Evolutionary conservation across 805 yeast genomes (phyloP).

Genomic region (Pichia nakasei): DNA sequence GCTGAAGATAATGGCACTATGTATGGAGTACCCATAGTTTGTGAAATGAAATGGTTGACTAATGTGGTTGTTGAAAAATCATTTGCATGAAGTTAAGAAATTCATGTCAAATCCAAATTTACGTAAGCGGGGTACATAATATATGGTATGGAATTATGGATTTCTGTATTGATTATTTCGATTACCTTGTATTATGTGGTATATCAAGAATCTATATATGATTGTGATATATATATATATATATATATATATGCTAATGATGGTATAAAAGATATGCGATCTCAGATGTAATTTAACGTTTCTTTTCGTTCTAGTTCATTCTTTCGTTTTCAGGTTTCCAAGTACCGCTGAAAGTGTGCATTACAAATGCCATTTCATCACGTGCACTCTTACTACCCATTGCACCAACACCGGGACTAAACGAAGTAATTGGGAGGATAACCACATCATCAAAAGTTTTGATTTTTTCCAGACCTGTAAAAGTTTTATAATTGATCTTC

Average conservation of each 20-base stretch:
- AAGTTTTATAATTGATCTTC: slow-evolving; percentile 49
- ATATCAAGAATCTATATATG: no score
- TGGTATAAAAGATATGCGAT: background rate
- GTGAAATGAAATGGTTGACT: no score
- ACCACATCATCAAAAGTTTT: slow-evolving; percentile 57
- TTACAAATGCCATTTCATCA: slow-evolving; percentile 47
- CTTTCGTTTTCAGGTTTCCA: slow-evolving; percentile 41
- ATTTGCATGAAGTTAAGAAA: no score
- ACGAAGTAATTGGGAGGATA: slow-evolving; percentile 62
- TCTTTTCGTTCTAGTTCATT: background rate
- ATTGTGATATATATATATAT: no score
- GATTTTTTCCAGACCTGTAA: slow-evolving; percentile 51
- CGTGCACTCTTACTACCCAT: slow-evolving; percentile 45
- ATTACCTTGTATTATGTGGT: no score
- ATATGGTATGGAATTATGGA: no score
- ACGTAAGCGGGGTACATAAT: no score
- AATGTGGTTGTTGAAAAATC: no score
- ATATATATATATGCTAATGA: no score
- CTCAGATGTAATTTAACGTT: no score
- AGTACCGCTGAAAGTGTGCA: slow-evolving; percentile 56
- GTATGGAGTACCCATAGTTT: background rate
- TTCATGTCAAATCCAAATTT: no score
- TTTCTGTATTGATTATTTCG: no score
- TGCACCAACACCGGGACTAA: slow-evolving; percentile 61
- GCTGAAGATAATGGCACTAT: slow-evolving; percentile 5